Base-by-base conservation (phyloP, 73 alveolate species). In the Paramecium primaurelia region DNA sequence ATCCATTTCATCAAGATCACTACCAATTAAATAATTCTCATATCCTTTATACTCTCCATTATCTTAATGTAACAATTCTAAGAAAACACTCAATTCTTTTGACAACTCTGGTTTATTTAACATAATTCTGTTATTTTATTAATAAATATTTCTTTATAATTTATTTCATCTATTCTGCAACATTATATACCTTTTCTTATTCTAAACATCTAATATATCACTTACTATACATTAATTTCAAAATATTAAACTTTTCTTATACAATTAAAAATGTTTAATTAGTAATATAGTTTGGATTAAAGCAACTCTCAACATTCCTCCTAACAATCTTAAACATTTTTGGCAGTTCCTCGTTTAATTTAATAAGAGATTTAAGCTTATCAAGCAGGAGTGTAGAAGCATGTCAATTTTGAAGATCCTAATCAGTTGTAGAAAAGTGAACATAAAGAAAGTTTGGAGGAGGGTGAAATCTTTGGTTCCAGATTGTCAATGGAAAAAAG, bases 371-470 rank as follows among this genome's bases (percentile, higher is more conserved):
- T 80, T 25, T 22, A 42, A 20, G 91, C 91, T 0, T 47, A 80
- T 80, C 75, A 80, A 80, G 44, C 32, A 0, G 77, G 47, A 42
- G 91, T 80, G n/a, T 36, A 80, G 45, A 80, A 80, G 75, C 71
- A 80, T 45, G 91, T 80, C 14, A 80, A 80, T 80, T 80, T 80
- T 80, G 91, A 80, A 28, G 73, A 80, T 26, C 75, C 75, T 12
- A 40, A 49, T 26, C 7, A 40, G 20, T 36, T 80, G 16, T 26
- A 80, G 22, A 80, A 80, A 34, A 32, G 64, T 25, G 91, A 80
- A 80, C 91, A 80, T 80, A 80, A 80, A 47, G 91, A 80, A 80
- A 80, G 91, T 80, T 36, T 80, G 16, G 91, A 80, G 16, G 91
- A 80, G 30, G 91, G 91, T n/a, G 91, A 80, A 45, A 38, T 80